phyloP scores from a whole-genome alignment of 176 grass and related monocot genomes.

The Tillandsia fasciculata region DNA sequence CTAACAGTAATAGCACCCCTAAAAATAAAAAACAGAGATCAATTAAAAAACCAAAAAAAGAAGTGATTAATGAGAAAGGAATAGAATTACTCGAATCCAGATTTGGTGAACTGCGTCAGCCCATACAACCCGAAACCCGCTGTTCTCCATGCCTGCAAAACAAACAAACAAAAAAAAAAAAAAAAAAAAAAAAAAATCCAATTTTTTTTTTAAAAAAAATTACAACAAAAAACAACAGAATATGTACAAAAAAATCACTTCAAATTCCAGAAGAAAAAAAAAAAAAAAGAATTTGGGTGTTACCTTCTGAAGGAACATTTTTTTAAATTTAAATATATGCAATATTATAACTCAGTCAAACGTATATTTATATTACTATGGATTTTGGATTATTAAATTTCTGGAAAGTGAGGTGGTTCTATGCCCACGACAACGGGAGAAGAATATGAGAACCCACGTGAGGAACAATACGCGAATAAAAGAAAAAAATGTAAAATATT shows the following conservation, averaged over 20 bases:
- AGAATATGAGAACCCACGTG: background rate
- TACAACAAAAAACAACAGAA: no score
- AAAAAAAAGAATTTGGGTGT: background rate
- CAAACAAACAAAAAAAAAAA: background rate
- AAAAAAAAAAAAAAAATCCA: background rate
- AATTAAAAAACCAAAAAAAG: background rate
- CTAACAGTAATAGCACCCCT: background rate
- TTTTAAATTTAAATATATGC: background rate
- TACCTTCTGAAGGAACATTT: conserved; percentile 19
- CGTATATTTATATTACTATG: no score
- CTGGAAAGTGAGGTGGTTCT: background rate
- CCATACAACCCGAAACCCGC: conserved; percentile 81
- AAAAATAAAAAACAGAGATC: background rate
- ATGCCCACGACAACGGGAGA: background rate
- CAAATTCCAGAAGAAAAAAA: no score
- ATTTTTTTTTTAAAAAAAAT: no score
- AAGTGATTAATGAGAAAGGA: background rate
- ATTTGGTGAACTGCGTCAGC: conserved; percentile 91
- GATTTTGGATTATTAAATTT: no score
- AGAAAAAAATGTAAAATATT: no score
- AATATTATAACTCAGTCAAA: background rate
- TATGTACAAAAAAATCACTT: no score
- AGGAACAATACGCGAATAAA: no score
- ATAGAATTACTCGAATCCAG: conserved; percentile 51
- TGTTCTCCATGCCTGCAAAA: conserved; percentile 67